Evolutionary conservation across 1,284 basidiomycete species (phyloP).

Genomic region (Trametes hirsuta): DNA sequence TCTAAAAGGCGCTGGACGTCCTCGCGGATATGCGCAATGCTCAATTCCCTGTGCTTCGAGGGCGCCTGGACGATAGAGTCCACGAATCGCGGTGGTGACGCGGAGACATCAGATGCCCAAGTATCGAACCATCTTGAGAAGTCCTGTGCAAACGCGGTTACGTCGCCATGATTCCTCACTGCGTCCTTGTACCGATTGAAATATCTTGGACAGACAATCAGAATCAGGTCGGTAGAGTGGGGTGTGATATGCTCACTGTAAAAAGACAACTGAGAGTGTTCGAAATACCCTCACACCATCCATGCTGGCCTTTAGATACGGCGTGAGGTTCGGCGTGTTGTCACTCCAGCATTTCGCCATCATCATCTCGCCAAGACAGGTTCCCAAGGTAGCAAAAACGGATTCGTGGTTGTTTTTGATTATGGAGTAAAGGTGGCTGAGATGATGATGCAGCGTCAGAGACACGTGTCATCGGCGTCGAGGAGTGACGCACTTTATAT

Average conservation of each 20-base stretch:
- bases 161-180: constrained; percentile 45
- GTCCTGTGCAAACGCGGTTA: constrained; percentile 44
- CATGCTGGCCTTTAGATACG: constrained; percentile 35
- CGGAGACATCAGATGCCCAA: constrained; percentile 48
- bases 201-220: constrained; percentile 42
- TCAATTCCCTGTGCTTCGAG: constrained; percentile 35
- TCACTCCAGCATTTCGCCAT: constrained; percentile 37
- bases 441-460: not conserved
- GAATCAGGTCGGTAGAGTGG: not conserved
- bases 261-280: constrained; percentile 42
- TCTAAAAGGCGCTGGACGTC: constrained; percentile 46
- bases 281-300: constrained; percentile 42
- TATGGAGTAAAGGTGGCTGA: constrained; percentile 58
- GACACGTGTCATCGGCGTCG: no score
- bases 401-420: constrained; percentile 50
- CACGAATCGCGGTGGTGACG: constrained; percentile 39
- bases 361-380: constrained; percentile 44
- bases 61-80: constrained; percentile 38
- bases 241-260: not conserved
- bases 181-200: constrained; percentile 63
- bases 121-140: constrained; percentile 48
- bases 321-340: constrained; percentile 36
- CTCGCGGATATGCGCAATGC: constrained; percentile 44
- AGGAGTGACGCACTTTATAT: constrained; percentile 54
- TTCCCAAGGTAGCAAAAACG: constrained; percentile 38